Base-by-base conservation (phyloP, 1,284 basidiomycete species). In the Cutaneotrichosporon dermatis region DNA sequence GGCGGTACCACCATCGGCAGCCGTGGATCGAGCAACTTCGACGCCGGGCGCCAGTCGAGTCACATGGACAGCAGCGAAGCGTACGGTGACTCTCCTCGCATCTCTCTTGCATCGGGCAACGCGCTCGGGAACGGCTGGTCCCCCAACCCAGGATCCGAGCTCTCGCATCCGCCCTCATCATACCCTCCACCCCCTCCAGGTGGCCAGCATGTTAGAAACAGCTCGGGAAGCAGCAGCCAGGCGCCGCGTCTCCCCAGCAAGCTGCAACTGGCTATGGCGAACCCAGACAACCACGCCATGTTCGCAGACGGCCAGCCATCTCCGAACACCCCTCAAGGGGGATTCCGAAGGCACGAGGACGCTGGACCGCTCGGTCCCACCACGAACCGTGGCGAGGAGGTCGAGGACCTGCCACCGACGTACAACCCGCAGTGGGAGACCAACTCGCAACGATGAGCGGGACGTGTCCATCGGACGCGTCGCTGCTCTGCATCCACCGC, bases 401-500 rank as follows among this genome's bases (percentile, higher is more conserved):
- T 72, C 4, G 73, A 75, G 60, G 73, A 76, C 56, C 62, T 75
- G 52, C 74, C 74, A 42, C 74, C 74, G 10, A 61, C 73, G 60
- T 76, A 76, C 57, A 57, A 62, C 41, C 64, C 71, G 10, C 66
- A 71, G 41, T 76, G 74, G 74, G 55, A 37, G 55, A 45, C 25
- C n/a, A 16, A 9, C 43, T 9, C 44, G 12, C 33, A 45, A 25
- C 25, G 25, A 25, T 25, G 25, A 25, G 25, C 25, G 3, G 2
- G 25, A 25, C 25, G 25, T 25, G 25, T 25, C 25, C 25, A 25
- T 3, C 3, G 25, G 25, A n/a, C 25, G 25, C 25, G 25, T 25
- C 25, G 2, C 25, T 25, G 25, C 25, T 25, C 25, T 25, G 25
- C 25, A 25, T 25, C 25, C 25, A 25, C 3, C 25, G 25, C 25